Base-by-base conservation (phyloP, 768 basidiomycete genomes). In the Fomitopsis serialis region DNA sequence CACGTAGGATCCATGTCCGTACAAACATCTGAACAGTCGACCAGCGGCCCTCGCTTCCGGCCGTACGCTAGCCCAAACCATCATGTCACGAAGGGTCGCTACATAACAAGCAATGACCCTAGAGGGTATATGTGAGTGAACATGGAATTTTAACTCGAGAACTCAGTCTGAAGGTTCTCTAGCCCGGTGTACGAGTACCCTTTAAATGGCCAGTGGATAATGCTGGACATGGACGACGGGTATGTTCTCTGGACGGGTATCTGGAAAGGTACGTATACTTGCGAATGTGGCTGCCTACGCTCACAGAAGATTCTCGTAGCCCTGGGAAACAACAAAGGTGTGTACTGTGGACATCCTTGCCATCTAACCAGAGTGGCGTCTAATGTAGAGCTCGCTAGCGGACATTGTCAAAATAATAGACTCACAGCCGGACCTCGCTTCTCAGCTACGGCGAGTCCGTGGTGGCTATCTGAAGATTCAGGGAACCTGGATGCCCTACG, bases 191-290 rank as follows among this genome's bases (percentile, higher is more conserved):
- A 89, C 63, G 92, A 94, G 66, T 94, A 92, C 62, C 89, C 89
- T 1, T 75, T 94, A 52, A 90, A 91, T 57, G 87, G 85, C 21
- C 90, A 93, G 63, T 92, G 90, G 88, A 89, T 94, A 63, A 93
- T 94, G 92, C 91, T 93, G 81, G 92, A 94, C 72, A 87, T 90
- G 64, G 92, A 94, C 66, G 91, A 92, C 66, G 92, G 92, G 2
- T 93, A 91, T 66, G 85, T 94, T 54, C 74, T 92, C 17, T 94
- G 92, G 91, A 94, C 92, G 1, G 89, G 90, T 10, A 94, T 94
- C 50, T 94, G 92, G 92, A 94, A 94, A 78, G 91, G 90, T 90
- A 54, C 55, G 73, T 56, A 10, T 0, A 34, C 29, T 23, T 32
- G 11, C 36, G 15, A 34, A 44, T 27, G 19, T 48, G 13, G 12